Base-by-base conservation (phyloP, 2,329 filamentous ascomycete species). In the Sphaerulina musiva region DNA sequence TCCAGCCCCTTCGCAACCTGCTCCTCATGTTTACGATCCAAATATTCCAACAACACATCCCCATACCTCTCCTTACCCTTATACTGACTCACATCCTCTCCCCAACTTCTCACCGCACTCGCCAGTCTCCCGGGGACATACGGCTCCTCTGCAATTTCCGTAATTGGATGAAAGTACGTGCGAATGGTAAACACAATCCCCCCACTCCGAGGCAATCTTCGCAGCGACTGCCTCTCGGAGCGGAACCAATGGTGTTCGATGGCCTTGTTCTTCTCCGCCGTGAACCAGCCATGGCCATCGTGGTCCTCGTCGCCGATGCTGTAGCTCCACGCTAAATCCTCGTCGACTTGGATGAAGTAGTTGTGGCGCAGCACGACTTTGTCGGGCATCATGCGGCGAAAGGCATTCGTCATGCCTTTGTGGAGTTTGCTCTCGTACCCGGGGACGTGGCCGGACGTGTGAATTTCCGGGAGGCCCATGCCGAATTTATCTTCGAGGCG, bases 301-400 rank as follows among this genome's bases (percentile, higher is more conserved):
- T 46, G 47, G 10, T 95, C 87, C 69, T 95, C 89, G 12, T 72
- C 63, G 0, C 89, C 89, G 61, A 95, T 91, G 63, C 82, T 87
- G 64, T 77, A 73, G 55, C 84, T 87, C 89, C 89, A 95, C 0
- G 85, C 76, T 1, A 95, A 74, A 4, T 78, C 72, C 53, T 90
- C 87, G 65, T 95, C 89, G 1, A 93, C 87, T 71, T 95, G 89
- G 59, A 95, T 80, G 73, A 95, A 95, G 71, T 93, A 95, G 68
- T 93, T 92, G 68, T 91, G 89, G 55, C 88, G 77, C 17, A 82
- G 62, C 23, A 86, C 80, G 0, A 83, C 78, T 43, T 82, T 80
- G 41, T 89, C 83, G 1, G 85, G 85, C 64, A 80, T 78, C 0
- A 93, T 69, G 0, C 89, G 75, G 0, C 80, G 76, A 73, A 95